phyloP scores from a whole-genome alignment of 805 yeast genomes.

The Candida coleopterorum region DNA sequence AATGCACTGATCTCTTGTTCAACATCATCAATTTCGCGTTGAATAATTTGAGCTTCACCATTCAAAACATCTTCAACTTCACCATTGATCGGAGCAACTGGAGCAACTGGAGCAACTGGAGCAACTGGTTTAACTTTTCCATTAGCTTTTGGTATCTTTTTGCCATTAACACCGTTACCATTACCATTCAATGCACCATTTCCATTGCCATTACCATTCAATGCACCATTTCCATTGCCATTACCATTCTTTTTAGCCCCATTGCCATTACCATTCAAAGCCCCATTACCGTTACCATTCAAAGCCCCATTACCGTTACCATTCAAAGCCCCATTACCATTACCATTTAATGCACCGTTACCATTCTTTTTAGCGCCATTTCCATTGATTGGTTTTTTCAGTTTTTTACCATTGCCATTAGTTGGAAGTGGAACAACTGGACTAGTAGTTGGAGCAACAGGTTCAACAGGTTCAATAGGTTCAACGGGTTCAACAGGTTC shows the following conservation, averaged over 20 bases:
- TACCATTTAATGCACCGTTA: neutral
- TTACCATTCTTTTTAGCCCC: neutral
- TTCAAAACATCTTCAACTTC: neutral
- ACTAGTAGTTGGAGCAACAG: too few relatives aligned
- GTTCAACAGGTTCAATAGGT: neutral
- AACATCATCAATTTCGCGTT: neutral
- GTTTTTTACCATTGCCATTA: neutral
- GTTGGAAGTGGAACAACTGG: too few relatives aligned
- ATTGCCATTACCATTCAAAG: slow-evolving; percentile 4
- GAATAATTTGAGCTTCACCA: neutral
- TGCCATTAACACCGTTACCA: neutral
- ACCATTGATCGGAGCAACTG: neutral
- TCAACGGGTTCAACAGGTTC: too few relatives aligned
- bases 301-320: slow-evolving; percentile 2
- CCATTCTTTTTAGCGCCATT: neutral
- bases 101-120: too few relatives aligned
- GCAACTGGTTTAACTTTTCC: neutral
- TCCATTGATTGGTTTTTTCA: too few relatives aligned
- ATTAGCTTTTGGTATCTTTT: too few relatives aligned
- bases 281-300: neutral
- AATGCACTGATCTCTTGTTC: slow-evolving; percentile 1
- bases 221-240: neutral
- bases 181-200: neutral
- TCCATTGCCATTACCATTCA: slow-evolving; percentile 2
- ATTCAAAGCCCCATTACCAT: slow-evolving; percentile 1